phyloP scores from a whole-genome alignment of 169 alveolate species.

The Cryptosporidium ubiquitum region DNA sequence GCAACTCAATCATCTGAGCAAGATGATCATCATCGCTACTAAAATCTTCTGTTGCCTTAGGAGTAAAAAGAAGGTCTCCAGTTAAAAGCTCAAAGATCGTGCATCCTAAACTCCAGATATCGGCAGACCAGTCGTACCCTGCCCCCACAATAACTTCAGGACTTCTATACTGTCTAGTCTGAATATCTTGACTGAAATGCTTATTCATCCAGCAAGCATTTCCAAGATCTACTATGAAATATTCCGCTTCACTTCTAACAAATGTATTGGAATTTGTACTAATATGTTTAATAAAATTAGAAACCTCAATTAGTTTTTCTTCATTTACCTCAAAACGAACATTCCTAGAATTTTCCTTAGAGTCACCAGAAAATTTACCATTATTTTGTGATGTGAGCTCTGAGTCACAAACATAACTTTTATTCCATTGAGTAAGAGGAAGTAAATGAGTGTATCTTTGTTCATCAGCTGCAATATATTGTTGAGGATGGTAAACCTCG shows the following conservation, averaged over 20 bases:
- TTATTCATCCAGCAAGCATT: slow-evolving; percentile 98
- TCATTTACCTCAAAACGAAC: background rate
- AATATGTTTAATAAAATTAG: background rate
- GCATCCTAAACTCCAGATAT: slow-evolving; percentile 98
- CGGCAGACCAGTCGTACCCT: slow-evolving; percentile 95
- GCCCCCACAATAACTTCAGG: slow-evolving; percentile 98
- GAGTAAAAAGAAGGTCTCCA: slow-evolving; percentile 98
- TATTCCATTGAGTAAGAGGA: slow-evolving; percentile 63
- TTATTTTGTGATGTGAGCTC: background rate
- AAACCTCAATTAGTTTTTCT: background rate
- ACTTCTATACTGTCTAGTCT: slow-evolving; percentile 97
- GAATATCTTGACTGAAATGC: slow-evolving; percentile 95
- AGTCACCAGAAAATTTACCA: background rate
- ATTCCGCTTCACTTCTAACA: slow-evolving; percentile 82
- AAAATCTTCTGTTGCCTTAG: slow-evolving; percentile 89
- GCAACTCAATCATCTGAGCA: slow-evolving; percentile 91
- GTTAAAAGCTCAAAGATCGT: slow-evolving; percentile 97
- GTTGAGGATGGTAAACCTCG: slow-evolving; percentile 68
- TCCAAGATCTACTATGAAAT: slow-evolving; percentile 96
- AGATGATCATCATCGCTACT: slow-evolving; percentile 92
- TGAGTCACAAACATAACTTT: slow-evolving; percentile 29
- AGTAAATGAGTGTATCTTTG: slow-evolving; percentile 68
- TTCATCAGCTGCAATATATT: slow-evolving; percentile 53
- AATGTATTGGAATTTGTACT: slow-evolving; percentile 77
- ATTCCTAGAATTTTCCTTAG: background rate